Percentiles rank a stretch among this genome's conserved stretches.
phyloP scores from a whole-genome alignment of 1,284 basidiomycete genomes.

The Leccinum pachyderme region DNA sequence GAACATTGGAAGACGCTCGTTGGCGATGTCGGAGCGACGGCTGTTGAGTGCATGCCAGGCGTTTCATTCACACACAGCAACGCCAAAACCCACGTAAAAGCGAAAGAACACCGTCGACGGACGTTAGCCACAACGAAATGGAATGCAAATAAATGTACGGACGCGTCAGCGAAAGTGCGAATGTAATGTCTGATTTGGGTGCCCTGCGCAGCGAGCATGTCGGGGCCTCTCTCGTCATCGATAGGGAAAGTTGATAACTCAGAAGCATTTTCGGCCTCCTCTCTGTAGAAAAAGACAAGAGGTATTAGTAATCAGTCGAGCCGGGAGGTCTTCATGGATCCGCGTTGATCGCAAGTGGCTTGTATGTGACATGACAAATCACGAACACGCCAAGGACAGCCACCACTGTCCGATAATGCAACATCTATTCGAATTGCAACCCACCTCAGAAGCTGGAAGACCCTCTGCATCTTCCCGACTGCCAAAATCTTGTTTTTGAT shows the following conservation, averaged over 20 bases:
- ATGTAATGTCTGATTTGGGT: slow-evolving; percentile 78
- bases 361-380: background rate
- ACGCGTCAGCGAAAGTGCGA: slow-evolving; percentile 91
- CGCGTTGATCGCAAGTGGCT: background rate
- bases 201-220: slow-evolving; percentile 57
- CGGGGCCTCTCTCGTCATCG: slow-evolving; percentile 41
- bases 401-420: background rate
- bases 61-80: background rate
- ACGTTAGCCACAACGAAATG: slow-evolving; percentile 1
- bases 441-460: slow-evolving; percentile 86
- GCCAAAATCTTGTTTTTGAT: slow-evolving; percentile 97
- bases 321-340: background rate
- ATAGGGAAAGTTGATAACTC: slow-evolving; percentile 71
- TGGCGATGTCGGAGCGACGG: slow-evolving; percentile 88
- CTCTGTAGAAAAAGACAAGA: slow-evolving; percentile 48
- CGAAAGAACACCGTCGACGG: background rate
- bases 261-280: slow-evolving; percentile 92
- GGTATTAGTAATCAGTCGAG: background rate
- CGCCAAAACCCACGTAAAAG: background rate
- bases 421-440: slow-evolving; percentile 22
- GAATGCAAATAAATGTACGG: slow-evolving; percentile 34
- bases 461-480: slow-evolving; percentile 88
- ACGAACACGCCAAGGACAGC: background rate
- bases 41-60: slow-evolving; percentile 36
- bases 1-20: slow-evolving; percentile 85